These are phyloP conservation scores for Ormosia semicastrata DNA, from an alignment of 306 rosid species.

Conservation along the genomic window DNA sequence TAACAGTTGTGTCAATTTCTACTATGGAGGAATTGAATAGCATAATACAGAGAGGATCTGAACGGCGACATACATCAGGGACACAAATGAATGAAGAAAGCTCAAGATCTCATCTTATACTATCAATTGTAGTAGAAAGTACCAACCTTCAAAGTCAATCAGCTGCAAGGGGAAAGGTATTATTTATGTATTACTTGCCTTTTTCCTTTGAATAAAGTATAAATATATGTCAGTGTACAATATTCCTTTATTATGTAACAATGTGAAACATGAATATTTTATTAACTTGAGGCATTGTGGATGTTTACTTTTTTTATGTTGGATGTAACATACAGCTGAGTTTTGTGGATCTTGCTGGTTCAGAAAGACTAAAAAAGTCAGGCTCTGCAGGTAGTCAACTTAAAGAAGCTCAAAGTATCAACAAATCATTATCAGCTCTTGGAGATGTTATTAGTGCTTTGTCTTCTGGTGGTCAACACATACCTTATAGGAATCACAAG, in stretches of 20 bases:
- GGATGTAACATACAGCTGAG: slow-evolving; percentile 60
- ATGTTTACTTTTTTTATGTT: not conserved
- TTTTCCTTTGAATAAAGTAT: not conserved
- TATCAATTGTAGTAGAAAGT: slow-evolving; percentile 82
- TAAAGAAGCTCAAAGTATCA: slow-evolving; percentile 97
- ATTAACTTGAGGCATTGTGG: not conserved
- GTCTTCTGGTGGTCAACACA: slow-evolving; percentile 84
- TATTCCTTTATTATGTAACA: not conserved
- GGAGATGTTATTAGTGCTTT: slow-evolving; percentile 94
- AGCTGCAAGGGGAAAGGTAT: slow-evolving; percentile 91
- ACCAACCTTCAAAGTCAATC: slow-evolving; percentile 93
- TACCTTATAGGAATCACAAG: slow-evolving; percentile 92
- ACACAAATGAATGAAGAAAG: slow-evolving; percentile 95
- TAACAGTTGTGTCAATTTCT: slow-evolving; percentile 65
- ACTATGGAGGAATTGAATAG: slow-evolving; percentile 64
- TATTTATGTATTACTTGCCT: not conserved
- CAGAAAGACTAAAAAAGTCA: slow-evolving; percentile 90
- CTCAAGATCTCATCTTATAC: slow-evolving; percentile 88
- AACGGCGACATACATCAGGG: slow-evolving; percentile 73
- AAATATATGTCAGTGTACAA: not conserved
- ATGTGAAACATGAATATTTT: not conserved
- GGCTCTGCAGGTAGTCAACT: slow-evolving; percentile 87
- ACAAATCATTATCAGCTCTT: slow-evolving; percentile 93
- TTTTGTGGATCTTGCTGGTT: slow-evolving; percentile 99
- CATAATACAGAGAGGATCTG: slow-evolving; percentile 80